Conservation (phyloP, 352 stramenopile species). For the Elongisporangium senticosum region DNA sequence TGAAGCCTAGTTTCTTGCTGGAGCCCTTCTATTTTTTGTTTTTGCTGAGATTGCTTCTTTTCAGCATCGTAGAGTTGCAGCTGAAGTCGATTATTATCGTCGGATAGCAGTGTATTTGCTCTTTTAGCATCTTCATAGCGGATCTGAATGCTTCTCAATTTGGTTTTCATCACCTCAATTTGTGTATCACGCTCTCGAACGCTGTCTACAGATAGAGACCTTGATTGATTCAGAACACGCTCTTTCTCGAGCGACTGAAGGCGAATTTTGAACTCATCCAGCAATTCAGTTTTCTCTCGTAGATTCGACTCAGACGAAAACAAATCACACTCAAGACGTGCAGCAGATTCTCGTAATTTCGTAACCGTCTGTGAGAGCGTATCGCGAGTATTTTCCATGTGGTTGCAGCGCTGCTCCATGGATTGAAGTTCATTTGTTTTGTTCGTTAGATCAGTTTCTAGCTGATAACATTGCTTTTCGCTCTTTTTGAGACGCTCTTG, state of each 20-base stretch:
- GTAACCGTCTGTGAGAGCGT: background rate
- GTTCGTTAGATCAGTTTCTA: conserved; percentile 10
- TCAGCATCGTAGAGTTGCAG: conserved; percentile 27
- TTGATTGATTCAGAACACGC: background rate
- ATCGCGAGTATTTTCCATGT: background rate
- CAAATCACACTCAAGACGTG: background rate
- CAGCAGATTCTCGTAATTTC: background rate
- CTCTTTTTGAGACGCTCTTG: conserved; percentile 17
- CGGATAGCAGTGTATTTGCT: background rate
- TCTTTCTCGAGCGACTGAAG: background rate
- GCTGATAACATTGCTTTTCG: conserved; percentile 4
- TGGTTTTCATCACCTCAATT: background rate
- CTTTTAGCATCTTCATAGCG: background rate
- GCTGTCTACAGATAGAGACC: too few relatives aligned
- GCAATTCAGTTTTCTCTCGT: background rate
- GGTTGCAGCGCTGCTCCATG: background rate
- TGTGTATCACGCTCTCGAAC: background rate
- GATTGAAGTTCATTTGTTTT: conserved; percentile 1
- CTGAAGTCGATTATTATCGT: conserved; percentile 10
- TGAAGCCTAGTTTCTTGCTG: background rate
- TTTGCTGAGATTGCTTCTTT: conserved; percentile 19
- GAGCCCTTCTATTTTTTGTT: conserved; percentile 11
- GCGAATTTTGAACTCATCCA: background rate
- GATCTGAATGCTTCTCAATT: background rate
- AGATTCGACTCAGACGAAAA: background rate